Evolutionary conservation across 2,329 filamentous ascomycete species (phyloP), one percentile per base, ranked within the genome.

Genomic region (Hirsutella rhossiliensis): DNA sequence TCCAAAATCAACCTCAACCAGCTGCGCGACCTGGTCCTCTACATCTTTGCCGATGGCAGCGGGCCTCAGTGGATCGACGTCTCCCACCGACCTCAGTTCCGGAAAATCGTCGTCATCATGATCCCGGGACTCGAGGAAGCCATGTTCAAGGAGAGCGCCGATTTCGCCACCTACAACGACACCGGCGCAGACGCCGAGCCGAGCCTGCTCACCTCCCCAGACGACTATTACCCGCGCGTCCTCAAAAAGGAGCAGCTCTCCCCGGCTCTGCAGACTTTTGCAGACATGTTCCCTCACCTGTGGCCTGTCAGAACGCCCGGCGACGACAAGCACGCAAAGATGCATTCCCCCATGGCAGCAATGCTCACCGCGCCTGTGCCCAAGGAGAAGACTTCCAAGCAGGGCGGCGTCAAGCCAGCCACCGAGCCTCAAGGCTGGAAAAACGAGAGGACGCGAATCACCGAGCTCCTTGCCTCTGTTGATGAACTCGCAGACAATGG

Each of bases 221-320:
- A 82, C 52, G 72, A 78, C 53, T 80, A 75, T 57, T 76, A 77
- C 54, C 80, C 77, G 1, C 70, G 69, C 17, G 54, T 63, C 17
- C 64, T 84, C 23, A 64, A 67, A 32, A 65, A 65, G 45, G 71
- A 75, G 3, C 61, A 63, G 20, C 60, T 82, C 19, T 69, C 78
- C 1, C 59, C 67, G 18, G 67, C 72, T 11, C 55, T 87, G 32
- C 69, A 78, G 56, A 78, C 81, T 1, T 76, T 96, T 46, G 80
- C 84, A 36, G 78, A 86, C 47, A 85, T 96, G 59, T 97, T 98
- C 52, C 72, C 80, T 9, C 83, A 92, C 54, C 67, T 96, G 34
- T 96, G 92, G 88, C 90, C 89, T 11, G 78, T 96, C 46, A 84
- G 80, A 58, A 84, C 87, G 0, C 86, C 87, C 3, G 92, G 89